A percentile compares a stretch with the other conserved stretches of the same genome.
Conservation (phyloP, 306 rosid species). For the Amphicarpaea edgeworthii region DNA sequence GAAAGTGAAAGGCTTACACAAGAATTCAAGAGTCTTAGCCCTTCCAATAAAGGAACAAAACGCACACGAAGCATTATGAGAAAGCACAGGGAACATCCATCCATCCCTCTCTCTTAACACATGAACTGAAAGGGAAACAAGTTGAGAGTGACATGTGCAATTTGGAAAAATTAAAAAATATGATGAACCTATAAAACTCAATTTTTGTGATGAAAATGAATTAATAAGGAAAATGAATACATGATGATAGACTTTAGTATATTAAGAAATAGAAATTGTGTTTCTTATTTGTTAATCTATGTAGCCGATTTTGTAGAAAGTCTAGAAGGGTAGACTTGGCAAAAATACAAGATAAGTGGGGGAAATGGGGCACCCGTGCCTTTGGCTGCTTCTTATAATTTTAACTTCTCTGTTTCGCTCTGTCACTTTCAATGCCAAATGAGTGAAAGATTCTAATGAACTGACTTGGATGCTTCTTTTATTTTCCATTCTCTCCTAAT, state of each 20-base stretch:
- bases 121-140: neutral
- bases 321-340: neutral
- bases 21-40: slow-evolving; percentile 1
- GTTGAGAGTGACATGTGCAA: neutral
- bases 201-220: neutral
- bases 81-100: neutral
- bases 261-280: neutral
- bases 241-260: too few relatives aligned
- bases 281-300: too few relatives aligned
- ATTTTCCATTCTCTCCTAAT: neutral
- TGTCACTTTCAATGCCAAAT: slow-evolving; percentile 1
- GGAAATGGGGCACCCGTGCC: neutral
- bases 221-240: neutral
- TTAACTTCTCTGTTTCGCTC: neutral
- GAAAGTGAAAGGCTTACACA: neutral
- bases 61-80: neutral
- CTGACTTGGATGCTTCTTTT: neutral
- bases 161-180: neutral
- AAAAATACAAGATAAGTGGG: neutral
- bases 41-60: neutral
- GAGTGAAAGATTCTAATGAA: neutral
- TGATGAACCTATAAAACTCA: neutral
- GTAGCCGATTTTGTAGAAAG: neutral
- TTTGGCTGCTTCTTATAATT: slow-evolving; percentile 10
- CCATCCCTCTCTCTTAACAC: neutral